Base-by-base conservation (phyloP, 2,329 filamentous ascomycete species). In the Simplicillium sp. region DNA sequence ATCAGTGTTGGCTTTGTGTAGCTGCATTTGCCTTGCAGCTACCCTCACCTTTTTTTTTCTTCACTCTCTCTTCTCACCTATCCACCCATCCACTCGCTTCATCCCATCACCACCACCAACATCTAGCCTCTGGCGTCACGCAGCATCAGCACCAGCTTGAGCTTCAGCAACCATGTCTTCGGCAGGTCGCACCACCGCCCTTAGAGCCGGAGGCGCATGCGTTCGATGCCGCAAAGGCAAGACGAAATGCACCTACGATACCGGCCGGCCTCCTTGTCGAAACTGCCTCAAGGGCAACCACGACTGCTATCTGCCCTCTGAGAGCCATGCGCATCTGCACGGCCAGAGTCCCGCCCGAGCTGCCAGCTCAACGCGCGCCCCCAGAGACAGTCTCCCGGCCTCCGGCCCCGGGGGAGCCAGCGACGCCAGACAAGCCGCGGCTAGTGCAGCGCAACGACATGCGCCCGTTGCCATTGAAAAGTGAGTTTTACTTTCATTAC, bases 211-310 rank as follows among this genome's bases (percentile, higher is more conserved):
- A 54, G 74, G 73, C 51, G 75, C 75, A 51, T 79, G 75, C 49
- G 75, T 78, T 49, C 73, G 75, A 58, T 79, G 75, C 59, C 73
- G 75, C 56, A 79, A 78, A 55, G 75, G 75, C 61, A 79, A 79
- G 59, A 79, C 75, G 39, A 78, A 77, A 52, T 79, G 75, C 47
- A 74, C 78, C 51, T 79, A 79, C 61, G 75, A 78, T 47, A 77
- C 75, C 50, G 74, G 73, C 39, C 67, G 73, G 54, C 71, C 73
- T n/a, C 75, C 75, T 11, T 79, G 75, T 64, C 75, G 75, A 55
- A 79, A 79, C 59, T 79, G 75, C 59, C 71, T 73, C 37, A 79
- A 79, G 58, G 75, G 75, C 44, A 72, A 77, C 71, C 75, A 79
- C 57, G 73, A 78, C 42, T 79, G 75, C 61, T 79, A 78, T 55